phyloP scores from a whole-genome alignment of 805 yeast species.

The Ogataea saltuana region DNA sequence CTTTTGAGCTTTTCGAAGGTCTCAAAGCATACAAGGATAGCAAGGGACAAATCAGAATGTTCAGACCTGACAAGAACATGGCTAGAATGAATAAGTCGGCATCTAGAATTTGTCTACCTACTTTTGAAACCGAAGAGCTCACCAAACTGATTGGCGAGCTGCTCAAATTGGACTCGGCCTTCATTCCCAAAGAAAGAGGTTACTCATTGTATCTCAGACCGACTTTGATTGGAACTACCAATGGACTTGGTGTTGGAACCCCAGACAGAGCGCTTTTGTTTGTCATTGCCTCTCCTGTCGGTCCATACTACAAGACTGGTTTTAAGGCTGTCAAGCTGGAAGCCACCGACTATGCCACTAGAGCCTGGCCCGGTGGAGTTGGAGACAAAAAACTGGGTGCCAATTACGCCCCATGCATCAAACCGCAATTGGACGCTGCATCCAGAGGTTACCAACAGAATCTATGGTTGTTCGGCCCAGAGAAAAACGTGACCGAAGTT shows the following conservation, averaged over 20 bases:
- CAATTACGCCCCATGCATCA: slow-evolving; percentile 93
- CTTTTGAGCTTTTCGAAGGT: slow-evolving; percentile 94
- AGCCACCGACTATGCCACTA: slow-evolving; percentile 93
- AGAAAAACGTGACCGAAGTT: slow-evolving; percentile 86
- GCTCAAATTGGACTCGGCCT: slow-evolving; percentile 68
- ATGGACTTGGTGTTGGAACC: slow-evolving; percentile 80
- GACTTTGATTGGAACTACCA: slow-evolving; percentile 89
- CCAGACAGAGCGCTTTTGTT: slow-evolving; percentile 82
- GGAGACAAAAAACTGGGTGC: slow-evolving; percentile 97
- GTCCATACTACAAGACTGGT: slow-evolving; percentile 93
- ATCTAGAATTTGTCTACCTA: slow-evolving; percentile 84
- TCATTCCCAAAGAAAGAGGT: slow-evolving; percentile 85
- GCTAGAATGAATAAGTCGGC: slow-evolving; percentile 87
- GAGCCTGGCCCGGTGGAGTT: slow-evolving; percentile 99
- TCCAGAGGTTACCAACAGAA: slow-evolving; percentile 91
- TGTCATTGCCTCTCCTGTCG: slow-evolving; percentile 93
- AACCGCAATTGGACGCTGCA: slow-evolving; percentile 90
- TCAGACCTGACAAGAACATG: slow-evolving; percentile 93
- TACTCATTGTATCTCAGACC: slow-evolving; percentile 94
- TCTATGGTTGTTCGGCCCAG: slow-evolving; percentile 93
- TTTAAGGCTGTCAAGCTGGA: slow-evolving; percentile 93
- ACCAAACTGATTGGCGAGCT: slow-evolving; percentile 74
- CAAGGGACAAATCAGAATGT: slow-evolving; percentile 70
- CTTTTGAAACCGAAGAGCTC: slow-evolving; percentile 77
- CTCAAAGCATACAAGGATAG: slow-evolving; percentile 81